Evolutionary conservation across 768 basidiomycete genomes (phyloP), one percentile per base, ranked within the genome.

Genomic region (Ramaria sp.): DNA sequence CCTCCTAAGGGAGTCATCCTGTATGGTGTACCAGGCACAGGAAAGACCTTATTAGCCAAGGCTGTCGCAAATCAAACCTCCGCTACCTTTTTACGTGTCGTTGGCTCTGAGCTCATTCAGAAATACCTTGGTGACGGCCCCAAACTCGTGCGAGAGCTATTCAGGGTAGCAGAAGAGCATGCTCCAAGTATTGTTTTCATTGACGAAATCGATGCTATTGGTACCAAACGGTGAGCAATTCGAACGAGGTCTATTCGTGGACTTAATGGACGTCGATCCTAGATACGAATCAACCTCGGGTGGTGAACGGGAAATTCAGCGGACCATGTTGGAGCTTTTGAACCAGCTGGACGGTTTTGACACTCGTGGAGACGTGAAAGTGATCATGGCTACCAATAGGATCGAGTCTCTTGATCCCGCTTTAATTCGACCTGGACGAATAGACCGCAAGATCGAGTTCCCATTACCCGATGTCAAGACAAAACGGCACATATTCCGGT

Each of bases 281-380:
- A 96, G 92, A 59, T 99, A 98, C 69, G 96, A 99, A 63, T 98
- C 96, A 20, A 95, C 93, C 54, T 97, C 94, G 1, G 95, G 96
- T 33, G 96, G 96, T 61, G 95, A 99, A 73, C 89, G 95, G 62
- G 96, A 99, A 75, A 98, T 99, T 63, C 96, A 99, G 69, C 83
- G 96, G 58, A 99, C 96, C 15, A 97, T 99, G 96, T 78, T 98
- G 72, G 96, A 99, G 69, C 78, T 99, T 50, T 81, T 99, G 52
- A 99, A 99, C 68, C 96, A 99, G 71, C 78, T 99, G 41, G 96
- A 99, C 64, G 96, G 96, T n/a, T 98, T 99, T 70, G 96, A 99
- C 68, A 93, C 93, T 5, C 84, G 94, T 56, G 95, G 95, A n/a
- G 96, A 98, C 67, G 94, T 99, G 58, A 99, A 98, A 72, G 95